These are phyloP conservation scores for Croton laevigatus DNA, from an alignment of 441 rosid species.

Conservation along the genomic window DNA sequence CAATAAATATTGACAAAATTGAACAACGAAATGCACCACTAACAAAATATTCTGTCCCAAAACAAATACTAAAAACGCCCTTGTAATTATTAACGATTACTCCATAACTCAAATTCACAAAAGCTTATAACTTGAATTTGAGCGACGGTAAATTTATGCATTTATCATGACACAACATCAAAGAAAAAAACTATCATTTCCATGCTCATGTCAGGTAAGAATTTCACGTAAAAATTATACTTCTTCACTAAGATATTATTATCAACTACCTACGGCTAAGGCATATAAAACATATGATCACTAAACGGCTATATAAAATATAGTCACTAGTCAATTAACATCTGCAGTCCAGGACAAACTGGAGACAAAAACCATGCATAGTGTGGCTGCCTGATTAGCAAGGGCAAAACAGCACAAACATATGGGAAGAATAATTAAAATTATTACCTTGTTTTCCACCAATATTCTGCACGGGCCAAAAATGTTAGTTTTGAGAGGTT, in stretches of 20 bases:
- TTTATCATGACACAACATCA: background rate
- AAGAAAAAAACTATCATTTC: background rate
- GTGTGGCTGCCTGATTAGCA: background rate
- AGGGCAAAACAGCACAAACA: slow-evolving; percentile 8
- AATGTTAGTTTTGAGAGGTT: slow-evolving; percentile 27
- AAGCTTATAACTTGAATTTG: background rate
- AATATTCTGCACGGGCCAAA: slow-evolving; percentile 18
- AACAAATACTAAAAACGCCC: no score
- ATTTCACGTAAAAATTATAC: background rate
- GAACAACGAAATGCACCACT: no score
- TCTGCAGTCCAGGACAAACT: background rate
- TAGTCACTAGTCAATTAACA: background rate
- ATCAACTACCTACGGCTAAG: background rate
- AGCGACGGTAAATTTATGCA: background rate
- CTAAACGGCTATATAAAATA: background rate
- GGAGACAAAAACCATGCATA: background rate
- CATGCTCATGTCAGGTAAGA: background rate
- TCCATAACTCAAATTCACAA: background rate
- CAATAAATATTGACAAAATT: no score
- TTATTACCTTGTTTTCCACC: slow-evolving; percentile 41
- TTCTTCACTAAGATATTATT: background rate
- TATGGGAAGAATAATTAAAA: background rate
- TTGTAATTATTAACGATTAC: background rate
- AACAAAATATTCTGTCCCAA: no score
- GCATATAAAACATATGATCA: background rate